These are phyloP conservation scores for Fusarium palustre DNA, from an alignment of 2,329 filamentous ascomycete genomes.

Conservation along the genomic window DNA sequence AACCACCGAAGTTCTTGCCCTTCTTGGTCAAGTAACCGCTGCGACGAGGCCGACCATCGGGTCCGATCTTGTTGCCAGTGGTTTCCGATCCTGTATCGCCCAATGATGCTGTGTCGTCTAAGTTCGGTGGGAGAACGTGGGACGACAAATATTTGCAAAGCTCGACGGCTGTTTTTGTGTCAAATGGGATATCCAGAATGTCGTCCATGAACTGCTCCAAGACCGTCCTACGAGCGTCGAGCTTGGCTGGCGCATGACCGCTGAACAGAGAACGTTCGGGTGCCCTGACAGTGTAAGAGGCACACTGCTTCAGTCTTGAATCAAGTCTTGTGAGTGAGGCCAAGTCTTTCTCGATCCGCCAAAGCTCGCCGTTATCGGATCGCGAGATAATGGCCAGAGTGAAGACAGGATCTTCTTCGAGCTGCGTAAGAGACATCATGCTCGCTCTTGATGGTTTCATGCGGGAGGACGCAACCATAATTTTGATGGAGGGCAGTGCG, in stretches of 20 bases:
- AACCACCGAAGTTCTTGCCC: slow-evolving; percentile 98
- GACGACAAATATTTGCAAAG: slow-evolving; percentile 89
- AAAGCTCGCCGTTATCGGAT: slow-evolving; percentile 81
- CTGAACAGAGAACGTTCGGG: slow-evolving; percentile 89
- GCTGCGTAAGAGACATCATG: slow-evolving; percentile 79
- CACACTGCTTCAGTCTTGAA: slow-evolving; percentile 78
- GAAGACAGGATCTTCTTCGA: slow-evolving; percentile 94
- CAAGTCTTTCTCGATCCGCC: slow-evolving; percentile 94
- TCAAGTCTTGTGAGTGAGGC: slow-evolving; percentile 84
- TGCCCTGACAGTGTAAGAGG: slow-evolving; percentile 78
- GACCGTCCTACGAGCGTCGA: slow-evolving; percentile 85
- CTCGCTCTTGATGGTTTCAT: slow-evolving; percentile 92
- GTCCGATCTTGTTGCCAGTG: slow-evolving; percentile 58
- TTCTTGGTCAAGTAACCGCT: slow-evolving; percentile 95
- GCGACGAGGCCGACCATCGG: slow-evolving; percentile 76
- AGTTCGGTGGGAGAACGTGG: slow-evolving; percentile 70
- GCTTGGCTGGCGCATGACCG: slow-evolving; percentile 91
- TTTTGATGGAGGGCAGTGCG: slow-evolving; percentile 84
- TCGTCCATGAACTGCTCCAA: slow-evolving; percentile 88
- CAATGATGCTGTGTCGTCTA: slow-evolving; percentile 62
- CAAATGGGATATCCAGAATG: slow-evolving; percentile 84
- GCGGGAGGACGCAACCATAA: slow-evolving; percentile 93
- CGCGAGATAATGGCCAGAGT: slow-evolving; percentile 87
- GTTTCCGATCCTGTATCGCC: slow-evolving; percentile 43
- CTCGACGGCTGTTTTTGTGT: slow-evolving; percentile 79